phyloP scores from a whole-genome alignment of 495 filamentous ascomycete species.

The Penicillium odoratum region DNA sequence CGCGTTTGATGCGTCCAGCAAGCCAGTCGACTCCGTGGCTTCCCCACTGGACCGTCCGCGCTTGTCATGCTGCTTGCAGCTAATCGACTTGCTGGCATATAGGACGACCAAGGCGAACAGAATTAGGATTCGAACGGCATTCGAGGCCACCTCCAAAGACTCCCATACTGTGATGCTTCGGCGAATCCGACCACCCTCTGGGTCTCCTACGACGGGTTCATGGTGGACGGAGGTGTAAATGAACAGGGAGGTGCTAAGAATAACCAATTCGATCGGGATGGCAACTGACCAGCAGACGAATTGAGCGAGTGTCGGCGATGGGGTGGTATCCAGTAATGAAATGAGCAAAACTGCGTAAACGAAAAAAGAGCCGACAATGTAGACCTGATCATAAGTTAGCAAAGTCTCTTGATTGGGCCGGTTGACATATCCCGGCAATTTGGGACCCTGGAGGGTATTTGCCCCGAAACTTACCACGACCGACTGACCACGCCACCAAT shows the following conservation, averaged over 20 bases:
- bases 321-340: slow-evolving; percentile 74
- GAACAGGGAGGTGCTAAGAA: slow-evolving; percentile 63
- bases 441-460: neutral
- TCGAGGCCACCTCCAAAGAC: slow-evolving; percentile 57
- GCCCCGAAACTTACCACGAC: slow-evolving; percentile 64
- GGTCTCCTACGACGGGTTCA: slow-evolving; percentile 58
- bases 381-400: slow-evolving; percentile 54
- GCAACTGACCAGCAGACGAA: slow-evolving; percentile 72
- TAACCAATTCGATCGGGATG: slow-evolving; percentile 63
- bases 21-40: slow-evolving; percentile 56
- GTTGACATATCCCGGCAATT: neutral
- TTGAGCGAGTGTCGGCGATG: slow-evolving; percentile 71
- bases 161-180: slow-evolving; percentile 65
- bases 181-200: slow-evolving; percentile 43
- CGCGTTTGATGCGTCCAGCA: slow-evolving; percentile 40
- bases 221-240: slow-evolving; percentile 61
- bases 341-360: slow-evolving; percentile 71
- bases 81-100: slow-evolving; percentile 56
- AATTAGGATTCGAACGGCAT: slow-evolving; percentile 59
- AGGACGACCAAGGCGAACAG: slow-evolving; percentile 57
- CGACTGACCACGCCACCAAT: slow-evolving; percentile 91
- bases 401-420: neutral
- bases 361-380: slow-evolving; percentile 76
- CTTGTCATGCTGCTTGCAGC: slow-evolving; percentile 28
- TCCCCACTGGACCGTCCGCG: slow-evolving; percentile 31